phyloP scores from a whole-genome alignment of 139 green algal species.

The Desmodesmus armatus region DNA sequence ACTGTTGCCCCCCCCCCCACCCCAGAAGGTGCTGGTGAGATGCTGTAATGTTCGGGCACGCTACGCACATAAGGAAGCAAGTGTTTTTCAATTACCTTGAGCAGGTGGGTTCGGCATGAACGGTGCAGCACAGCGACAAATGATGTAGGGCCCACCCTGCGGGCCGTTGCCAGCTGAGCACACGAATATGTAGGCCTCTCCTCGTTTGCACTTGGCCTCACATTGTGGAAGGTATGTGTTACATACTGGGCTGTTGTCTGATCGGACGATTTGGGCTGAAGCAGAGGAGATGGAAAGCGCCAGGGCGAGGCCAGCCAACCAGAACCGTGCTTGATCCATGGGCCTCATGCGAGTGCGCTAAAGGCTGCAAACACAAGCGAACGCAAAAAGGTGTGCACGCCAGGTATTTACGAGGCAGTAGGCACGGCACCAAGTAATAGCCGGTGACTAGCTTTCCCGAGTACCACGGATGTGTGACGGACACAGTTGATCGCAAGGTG shows the following conservation, averaged over 20 bases:
- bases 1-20: too few relatives aligned
- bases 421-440: too few relatives aligned
- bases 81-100: constrained; percentile 21
- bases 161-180: constrained; percentile 44
- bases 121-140: constrained; percentile 35
- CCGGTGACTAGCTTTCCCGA: too few relatives aligned
- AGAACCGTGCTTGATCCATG: too few relatives aligned
- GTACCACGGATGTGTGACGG: too few relatives aligned
- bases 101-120: constrained; percentile 2
- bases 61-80: background rate
- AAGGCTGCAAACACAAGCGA: too few relatives aligned
- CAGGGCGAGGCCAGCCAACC: too few relatives aligned
- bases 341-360: too few relatives aligned
- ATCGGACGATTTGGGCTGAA: background rate
- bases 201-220: constrained; percentile 8
- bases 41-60: background rate
- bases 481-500: too few relatives aligned
- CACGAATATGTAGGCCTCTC: constrained; percentile 35
- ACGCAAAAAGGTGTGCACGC: too few relatives aligned
- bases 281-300: too few relatives aligned
- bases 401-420: too few relatives aligned
- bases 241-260: constrained; percentile 40
- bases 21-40: background rate
- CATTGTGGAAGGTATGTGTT: constrained; percentile 12
- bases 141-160: constrained; percentile 26